Evolutionary conservation across 192 early-diverging fungal genomes (phyloP).

Genomic region (Coemansia sp.): DNA sequence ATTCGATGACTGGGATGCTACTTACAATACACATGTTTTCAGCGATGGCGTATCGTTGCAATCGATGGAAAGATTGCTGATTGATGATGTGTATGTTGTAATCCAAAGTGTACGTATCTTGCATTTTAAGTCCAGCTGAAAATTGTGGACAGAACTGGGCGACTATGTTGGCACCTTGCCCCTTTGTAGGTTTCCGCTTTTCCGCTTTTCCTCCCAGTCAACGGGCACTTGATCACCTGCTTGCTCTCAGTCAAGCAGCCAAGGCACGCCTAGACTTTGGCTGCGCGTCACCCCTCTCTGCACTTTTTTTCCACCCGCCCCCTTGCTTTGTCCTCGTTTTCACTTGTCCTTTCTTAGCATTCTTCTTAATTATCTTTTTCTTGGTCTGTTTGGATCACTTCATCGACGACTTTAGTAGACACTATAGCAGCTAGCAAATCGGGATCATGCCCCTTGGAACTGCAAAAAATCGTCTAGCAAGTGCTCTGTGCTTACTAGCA

Average conservation of each 20-base stretch:
- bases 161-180: background rate
- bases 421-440: background rate
- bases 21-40: background rate
- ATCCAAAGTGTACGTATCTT: background rate
- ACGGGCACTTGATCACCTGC: slow-evolving; percentile 2
- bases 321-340: background rate
- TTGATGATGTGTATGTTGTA: background rate
- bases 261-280: background rate
- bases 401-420: background rate
- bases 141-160: background rate
- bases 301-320: background rate
- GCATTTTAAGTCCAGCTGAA: background rate
- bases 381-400: background rate
- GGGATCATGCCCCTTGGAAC: background rate
- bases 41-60: background rate
- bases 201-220: slow-evolving; percentile 8
- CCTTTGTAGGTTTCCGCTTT: background rate
- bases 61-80: background rate
- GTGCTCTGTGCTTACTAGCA: background rate
- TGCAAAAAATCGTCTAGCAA: background rate
- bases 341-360: background rate
- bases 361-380: background rate
- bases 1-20: background rate
- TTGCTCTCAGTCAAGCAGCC: background rate
- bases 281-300: background rate